Evolutionary conservation across 2,329 filamentous ascomycete species (phyloP).

Genomic region (Penicillium sp.): DNA sequence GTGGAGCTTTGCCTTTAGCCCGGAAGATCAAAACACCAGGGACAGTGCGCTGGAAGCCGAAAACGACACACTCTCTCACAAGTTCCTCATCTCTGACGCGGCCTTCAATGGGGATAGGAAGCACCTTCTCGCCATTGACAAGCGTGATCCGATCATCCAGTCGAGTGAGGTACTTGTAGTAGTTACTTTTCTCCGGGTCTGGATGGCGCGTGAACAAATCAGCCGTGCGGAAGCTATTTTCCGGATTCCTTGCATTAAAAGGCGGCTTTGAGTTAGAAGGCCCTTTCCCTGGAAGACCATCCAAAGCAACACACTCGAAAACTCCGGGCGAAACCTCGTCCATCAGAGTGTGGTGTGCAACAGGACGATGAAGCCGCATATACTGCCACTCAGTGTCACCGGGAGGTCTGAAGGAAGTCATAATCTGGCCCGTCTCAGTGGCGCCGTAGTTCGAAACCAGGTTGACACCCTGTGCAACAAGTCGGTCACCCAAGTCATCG

Average conservation of each 20-base stretch:
- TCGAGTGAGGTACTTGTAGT: slow-evolving; percentile 42
- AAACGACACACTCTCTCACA: slow-evolving; percentile 56
- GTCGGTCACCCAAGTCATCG: slow-evolving; percentile 53
- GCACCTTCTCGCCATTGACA: slow-evolving; percentile 49
- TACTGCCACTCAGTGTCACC: slow-evolving; percentile 60
- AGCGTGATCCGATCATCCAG: slow-evolving; percentile 48
- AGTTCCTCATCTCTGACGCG: slow-evolving; percentile 50
- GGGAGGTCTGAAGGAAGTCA: slow-evolving; percentile 54
- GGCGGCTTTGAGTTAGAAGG: slow-evolving; percentile 44
- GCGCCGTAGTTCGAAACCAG: slow-evolving; percentile 43
- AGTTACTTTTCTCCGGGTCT: slow-evolving; percentile 36
- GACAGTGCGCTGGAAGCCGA: slow-evolving; percentile 52
- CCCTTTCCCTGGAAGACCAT: slow-evolving; percentile 37
- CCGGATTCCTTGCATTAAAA: slow-evolving; percentile 38
- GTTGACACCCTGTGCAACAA: slow-evolving; percentile 52
- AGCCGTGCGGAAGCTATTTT: slow-evolving; percentile 56
- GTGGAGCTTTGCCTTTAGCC: slow-evolving; percentile 50
- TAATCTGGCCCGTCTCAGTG: slow-evolving; percentile 58
- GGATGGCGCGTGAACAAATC: slow-evolving; percentile 48
- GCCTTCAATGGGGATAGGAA: slow-evolving; percentile 50
- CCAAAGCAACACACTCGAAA: slow-evolving; percentile 36
- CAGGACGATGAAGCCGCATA: slow-evolving; percentile 42
- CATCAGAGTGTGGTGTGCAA: slow-evolving; percentile 42
- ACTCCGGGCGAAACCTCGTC: slow-evolving; percentile 37
- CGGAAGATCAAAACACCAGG: slow-evolving; percentile 46